Evolutionary conservation across 1,139 yeast genomes (phyloP).

Genomic region (Yamadazyma epiphylla): DNA sequence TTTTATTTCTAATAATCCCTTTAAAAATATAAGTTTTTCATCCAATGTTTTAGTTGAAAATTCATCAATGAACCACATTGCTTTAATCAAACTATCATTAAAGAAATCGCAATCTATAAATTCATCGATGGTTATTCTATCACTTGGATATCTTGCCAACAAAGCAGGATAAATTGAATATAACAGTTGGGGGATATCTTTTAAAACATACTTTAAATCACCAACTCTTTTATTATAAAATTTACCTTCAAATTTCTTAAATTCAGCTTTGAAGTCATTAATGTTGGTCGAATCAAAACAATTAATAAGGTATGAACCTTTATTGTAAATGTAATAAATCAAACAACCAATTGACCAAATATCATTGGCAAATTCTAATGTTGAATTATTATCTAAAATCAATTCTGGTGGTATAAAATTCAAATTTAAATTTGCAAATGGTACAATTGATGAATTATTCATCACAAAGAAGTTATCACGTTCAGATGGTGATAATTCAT

Average conservation of each 20-base stretch:
- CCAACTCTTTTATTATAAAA: slow-evolving; percentile 41
- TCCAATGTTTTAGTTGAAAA: slow-evolving; percentile 68
- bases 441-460: slow-evolving; percentile 70
- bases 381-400: slow-evolving; percentile 25
- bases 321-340: slow-evolving; percentile 60
- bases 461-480: slow-evolving; percentile 57
- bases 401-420: slow-evolving; percentile 53
- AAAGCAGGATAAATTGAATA: slow-evolving; percentile 31
- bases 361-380: slow-evolving; percentile 66
- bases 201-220: slow-evolving; percentile 47
- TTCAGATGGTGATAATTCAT: slow-evolving; percentile 43
- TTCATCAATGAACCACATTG: slow-evolving; percentile 81
- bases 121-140: slow-evolving; percentile 47
- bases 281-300: slow-evolving; percentile 47
- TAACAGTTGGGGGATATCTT: slow-evolving; percentile 34
- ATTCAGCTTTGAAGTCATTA: slow-evolving; percentile 47
- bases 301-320: slow-evolving; percentile 43
- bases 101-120: slow-evolving; percentile 55
- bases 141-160: slow-evolving; percentile 40
- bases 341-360: slow-evolving; percentile 82
- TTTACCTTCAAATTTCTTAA: slow-evolving; percentile 35
- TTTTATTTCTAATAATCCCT: slow-evolving; percentile 46
- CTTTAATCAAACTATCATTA: slow-evolving; percentile 78
- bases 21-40: slow-evolving; percentile 68
- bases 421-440: slow-evolving; percentile 70